Conservation (phyloP, 2,329 filamentous ascomycete genomes). For the Didymosphaeria variabile region DNA sequence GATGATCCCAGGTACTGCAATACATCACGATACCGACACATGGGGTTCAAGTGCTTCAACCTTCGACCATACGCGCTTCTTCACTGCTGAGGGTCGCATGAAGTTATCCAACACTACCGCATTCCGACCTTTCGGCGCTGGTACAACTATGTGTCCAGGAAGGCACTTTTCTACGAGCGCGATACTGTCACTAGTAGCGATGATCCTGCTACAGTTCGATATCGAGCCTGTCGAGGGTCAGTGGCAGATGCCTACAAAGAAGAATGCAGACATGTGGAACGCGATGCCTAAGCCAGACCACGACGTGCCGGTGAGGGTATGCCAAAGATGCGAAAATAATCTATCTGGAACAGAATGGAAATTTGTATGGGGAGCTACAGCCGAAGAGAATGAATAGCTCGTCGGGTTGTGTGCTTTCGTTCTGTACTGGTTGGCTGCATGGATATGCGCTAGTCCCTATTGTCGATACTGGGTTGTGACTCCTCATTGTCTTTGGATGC, state of each 20-base stretch:
- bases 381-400: background rate
- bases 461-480: background rate
- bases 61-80: conserved; percentile 49
- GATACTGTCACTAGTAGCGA: conserved; percentile 42
- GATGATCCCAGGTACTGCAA: conserved; percentile 46
- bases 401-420: background rate
- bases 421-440: background rate
- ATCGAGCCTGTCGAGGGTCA: conserved; percentile 29
- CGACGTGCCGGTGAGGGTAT: conserved; percentile 32
- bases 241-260: conserved; percentile 35
- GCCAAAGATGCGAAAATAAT: conserved; percentile 14
- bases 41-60: conserved; percentile 44
- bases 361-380: conserved; percentile 29
- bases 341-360: conserved; percentile 23
- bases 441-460: background rate
- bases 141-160: conserved; percentile 48
- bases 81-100: conserved; percentile 19
- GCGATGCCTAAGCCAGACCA: conserved; percentile 43
- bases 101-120: conserved; percentile 35
- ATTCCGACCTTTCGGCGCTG: conserved; percentile 49
- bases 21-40: conserved; percentile 41
- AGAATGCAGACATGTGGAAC: conserved; percentile 42
- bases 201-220: conserved; percentile 48
- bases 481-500: background rate
- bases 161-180: conserved; percentile 50